Conservation (phyloP, 2,329 filamentous ascomycete genomes). For the Calonectria pseudoturangicola region DNA sequence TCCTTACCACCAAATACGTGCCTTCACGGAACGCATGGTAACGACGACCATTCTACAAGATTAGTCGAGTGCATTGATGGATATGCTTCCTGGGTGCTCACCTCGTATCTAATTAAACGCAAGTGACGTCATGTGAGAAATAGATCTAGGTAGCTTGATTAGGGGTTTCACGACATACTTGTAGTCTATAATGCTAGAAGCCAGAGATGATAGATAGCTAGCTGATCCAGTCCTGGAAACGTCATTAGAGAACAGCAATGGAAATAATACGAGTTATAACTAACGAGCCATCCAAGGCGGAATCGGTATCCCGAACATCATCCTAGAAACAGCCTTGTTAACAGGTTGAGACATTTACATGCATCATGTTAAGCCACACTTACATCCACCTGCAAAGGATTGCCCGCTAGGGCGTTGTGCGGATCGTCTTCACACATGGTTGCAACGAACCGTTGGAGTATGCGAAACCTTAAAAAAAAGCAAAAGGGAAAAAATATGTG, state of each 20-base stretch:
- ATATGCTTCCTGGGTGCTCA: background rate
- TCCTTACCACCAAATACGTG: slow-evolving; percentile 31
- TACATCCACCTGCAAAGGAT: slow-evolving; percentile 20
- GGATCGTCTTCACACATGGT: slow-evolving; percentile 30
- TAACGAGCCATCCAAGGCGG: slow-evolving; percentile 24
- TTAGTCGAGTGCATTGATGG: background rate
- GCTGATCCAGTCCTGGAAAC: background rate
- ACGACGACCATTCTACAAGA: slow-evolving; percentile 31
- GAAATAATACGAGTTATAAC: background rate
- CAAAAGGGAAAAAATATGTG: background rate
- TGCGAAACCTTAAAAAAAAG: slow-evolving; percentile 13
- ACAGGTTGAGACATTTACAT: background rate
- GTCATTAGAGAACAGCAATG: background rate
- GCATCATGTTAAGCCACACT: background rate
- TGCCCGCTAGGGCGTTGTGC: background rate
- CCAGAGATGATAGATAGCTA: slow-evolving; percentile 17
- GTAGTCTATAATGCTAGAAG: slow-evolving; percentile 30
- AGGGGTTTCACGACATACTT: background rate
- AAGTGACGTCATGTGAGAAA: background rate
- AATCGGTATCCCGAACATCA: slow-evolving; percentile 20
- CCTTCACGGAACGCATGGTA: slow-evolving; percentile 39
- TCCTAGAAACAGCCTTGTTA: background rate
- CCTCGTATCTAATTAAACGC: slow-evolving; percentile 27
- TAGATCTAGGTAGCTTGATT: too few relatives aligned
- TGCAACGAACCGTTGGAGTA: background rate